These are phyloP conservation scores for Chenopodium quinoa DNA, from an alignment of 148 eudicot species.

Conservation along the genomic window DNA sequence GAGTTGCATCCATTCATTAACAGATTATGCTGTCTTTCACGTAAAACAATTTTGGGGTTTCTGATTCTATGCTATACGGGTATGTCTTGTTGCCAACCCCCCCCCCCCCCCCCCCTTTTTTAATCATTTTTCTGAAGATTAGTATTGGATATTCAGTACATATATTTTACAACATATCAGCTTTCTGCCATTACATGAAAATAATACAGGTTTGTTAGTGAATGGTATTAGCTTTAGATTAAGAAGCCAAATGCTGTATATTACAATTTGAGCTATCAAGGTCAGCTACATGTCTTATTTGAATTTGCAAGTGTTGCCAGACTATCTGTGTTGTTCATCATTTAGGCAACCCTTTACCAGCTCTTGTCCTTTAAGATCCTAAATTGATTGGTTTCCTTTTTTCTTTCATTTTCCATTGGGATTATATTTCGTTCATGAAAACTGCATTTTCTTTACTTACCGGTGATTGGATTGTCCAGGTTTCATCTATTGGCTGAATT, in stretches of 20 bases:
- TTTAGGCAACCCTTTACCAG: neutral
- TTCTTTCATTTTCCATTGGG: neutral
- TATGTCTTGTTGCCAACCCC: neutral
- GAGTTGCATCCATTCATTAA: neutral
- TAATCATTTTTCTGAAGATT: neutral
- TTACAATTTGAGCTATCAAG: neutral
- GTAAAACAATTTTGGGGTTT: neutral
- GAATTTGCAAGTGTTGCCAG: neutral
- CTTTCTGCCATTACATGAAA: neutral
- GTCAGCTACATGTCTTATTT: neutral
- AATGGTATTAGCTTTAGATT: neutral
- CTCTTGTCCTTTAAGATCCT: slow-evolving; percentile 1
- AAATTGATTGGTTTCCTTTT: neutral
- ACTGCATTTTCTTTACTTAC: neutral
- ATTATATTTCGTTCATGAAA: neutral
- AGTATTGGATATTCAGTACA: neutral
- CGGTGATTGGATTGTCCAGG: slow-evolving; percentile 37
- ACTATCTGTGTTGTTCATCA: neutral
- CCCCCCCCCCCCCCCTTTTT: neutral
- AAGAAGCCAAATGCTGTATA: too few species aligned
- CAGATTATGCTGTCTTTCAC: neutral
- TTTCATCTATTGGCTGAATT: slow-evolving; percentile 78
- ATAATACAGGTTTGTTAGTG: neutral
- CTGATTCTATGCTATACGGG: neutral
- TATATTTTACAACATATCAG: neutral